Evolutionary conservation across 139 green algal genomes (phyloP).

Genomic region (Chlamydomonas incerta): DNA sequence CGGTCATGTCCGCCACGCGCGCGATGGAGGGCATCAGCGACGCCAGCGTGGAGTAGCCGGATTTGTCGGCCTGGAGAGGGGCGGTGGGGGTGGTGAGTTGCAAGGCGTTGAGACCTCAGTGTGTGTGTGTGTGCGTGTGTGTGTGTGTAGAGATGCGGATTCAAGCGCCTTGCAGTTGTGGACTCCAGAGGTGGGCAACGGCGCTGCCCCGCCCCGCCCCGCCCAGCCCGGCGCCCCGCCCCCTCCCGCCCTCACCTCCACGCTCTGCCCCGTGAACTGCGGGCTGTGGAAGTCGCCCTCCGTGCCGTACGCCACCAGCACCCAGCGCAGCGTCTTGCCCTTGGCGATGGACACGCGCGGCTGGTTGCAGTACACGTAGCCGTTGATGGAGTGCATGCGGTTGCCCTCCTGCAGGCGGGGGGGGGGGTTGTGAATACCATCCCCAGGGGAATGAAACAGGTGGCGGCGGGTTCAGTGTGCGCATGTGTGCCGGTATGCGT

Average conservation of each 20-base stretch:
- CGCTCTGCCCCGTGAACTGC: background rate
- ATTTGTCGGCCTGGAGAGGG: background rate
- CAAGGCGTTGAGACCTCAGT: no score
- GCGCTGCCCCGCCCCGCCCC: no score
- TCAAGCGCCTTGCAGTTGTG: no score
- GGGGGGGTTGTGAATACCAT: no score
- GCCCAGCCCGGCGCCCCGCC: background rate
- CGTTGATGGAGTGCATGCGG: slow-evolving; percentile 64
- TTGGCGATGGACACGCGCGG: slow-evolving; percentile 2
- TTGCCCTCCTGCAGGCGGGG: slow-evolving; percentile 49
- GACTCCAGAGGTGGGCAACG: no score
- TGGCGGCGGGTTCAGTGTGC: no score
- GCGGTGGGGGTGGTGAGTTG: no score
- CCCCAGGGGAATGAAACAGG: no score
- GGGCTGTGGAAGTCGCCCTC: slow-evolving; percentile 36
- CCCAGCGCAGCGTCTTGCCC: background rate
- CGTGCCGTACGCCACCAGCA: slow-evolving; percentile 37
- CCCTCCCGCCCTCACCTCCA: background rate
- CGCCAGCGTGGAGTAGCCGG: slow-evolving; percentile 3
- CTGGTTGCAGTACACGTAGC: slow-evolving; percentile 62
- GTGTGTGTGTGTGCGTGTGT: no score
- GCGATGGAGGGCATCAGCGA: slow-evolving; percentile 41
- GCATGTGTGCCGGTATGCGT: no score
- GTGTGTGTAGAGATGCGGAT: no score
- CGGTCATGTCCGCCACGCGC: slow-evolving; percentile 1